These are phyloP conservation scores for Dryas alaskensis DNA, from an alignment of 306 rosid species.

Conservation along the genomic window DNA sequence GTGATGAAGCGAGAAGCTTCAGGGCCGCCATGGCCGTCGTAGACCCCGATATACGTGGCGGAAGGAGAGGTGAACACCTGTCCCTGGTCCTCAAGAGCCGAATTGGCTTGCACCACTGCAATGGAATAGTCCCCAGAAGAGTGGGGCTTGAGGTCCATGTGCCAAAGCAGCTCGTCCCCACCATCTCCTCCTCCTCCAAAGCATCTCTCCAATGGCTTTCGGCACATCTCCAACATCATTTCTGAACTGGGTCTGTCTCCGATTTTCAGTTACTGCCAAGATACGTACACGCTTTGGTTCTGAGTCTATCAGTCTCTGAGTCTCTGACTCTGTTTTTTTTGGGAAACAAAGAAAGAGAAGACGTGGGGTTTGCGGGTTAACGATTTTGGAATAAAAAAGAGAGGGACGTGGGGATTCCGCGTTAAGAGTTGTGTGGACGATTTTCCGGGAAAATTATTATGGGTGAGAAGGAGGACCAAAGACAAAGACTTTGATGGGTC, in stretches of 20 bases:
- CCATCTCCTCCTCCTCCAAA: constrained; percentile 44
- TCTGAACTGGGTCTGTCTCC: constrained; percentile 13
- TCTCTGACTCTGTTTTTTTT: neutral
- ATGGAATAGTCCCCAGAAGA: constrained; percentile 92
- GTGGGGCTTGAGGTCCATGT: constrained; percentile 74
- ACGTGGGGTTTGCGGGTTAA: constrained; percentile 26
- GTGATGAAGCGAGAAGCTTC: constrained; percentile 63
- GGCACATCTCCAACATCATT: constrained; percentile 61
- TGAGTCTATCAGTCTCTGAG: neutral
- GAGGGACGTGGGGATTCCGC: constrained; percentile 50
- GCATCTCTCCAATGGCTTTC: constrained; percentile 55
- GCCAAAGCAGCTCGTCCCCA: constrained; percentile 75
- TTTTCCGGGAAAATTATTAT: neutral
- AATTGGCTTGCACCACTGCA: constrained; percentile 92
- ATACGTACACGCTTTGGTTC: no score
- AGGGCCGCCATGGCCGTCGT: constrained; percentile 80
- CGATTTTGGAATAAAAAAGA: constrained; percentile 14
- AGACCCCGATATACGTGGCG: constrained; percentile 65
- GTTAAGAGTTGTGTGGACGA: constrained; percentile 10
- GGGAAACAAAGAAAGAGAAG: neutral
- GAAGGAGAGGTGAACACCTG: constrained; percentile 81
- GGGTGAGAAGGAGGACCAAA: neutral
- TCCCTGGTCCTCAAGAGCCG: constrained; percentile 82
- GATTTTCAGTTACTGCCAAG: neutral
- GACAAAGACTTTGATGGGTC: neutral